Conservation (phyloP, 2,329 filamentous ascomycete species). For the Scedosporium apiospermum region DNA sequence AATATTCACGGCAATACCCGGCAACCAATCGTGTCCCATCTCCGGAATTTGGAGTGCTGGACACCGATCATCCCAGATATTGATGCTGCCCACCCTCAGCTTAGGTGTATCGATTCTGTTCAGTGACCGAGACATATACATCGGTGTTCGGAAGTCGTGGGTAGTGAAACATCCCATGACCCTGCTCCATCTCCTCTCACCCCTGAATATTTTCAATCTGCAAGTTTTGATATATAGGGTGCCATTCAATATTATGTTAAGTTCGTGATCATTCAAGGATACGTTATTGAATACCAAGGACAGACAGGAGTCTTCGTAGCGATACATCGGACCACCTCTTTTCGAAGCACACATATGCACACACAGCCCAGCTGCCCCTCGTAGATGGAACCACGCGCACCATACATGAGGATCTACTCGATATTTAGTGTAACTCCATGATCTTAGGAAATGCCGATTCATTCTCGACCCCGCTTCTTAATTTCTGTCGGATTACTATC, state of each 20-base stretch:
- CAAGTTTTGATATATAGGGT: background rate
- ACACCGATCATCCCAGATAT: background rate
- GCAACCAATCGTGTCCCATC: background rate
- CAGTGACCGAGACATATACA: background rate
- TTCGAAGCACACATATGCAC: background rate
- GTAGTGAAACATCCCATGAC: background rate
- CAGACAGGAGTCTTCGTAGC: background rate
- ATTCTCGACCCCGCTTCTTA: constrained; percentile 1
- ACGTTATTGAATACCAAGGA: background rate
- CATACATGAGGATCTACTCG: background rate
- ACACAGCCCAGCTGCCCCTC: background rate
- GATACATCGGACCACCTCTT: background rate
- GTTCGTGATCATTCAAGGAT: background rate
- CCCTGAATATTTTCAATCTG: background rate
- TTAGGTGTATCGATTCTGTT: background rate
- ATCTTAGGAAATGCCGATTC: background rate
- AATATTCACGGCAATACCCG: background rate
- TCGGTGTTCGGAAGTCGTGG: background rate
- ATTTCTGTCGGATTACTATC: constrained; percentile 1
- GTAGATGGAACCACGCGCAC: background rate
- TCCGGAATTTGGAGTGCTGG: background rate
- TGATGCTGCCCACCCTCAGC: background rate
- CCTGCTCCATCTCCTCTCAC: background rate
- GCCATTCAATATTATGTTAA: background rate
- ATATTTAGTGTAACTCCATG: constrained; percentile 1